Evolutionary conservation across 164 flowering plant species (phyloP), one percentile per base, ranked within the genome.

Genomic region (Vitis rotundifolia): DNA sequence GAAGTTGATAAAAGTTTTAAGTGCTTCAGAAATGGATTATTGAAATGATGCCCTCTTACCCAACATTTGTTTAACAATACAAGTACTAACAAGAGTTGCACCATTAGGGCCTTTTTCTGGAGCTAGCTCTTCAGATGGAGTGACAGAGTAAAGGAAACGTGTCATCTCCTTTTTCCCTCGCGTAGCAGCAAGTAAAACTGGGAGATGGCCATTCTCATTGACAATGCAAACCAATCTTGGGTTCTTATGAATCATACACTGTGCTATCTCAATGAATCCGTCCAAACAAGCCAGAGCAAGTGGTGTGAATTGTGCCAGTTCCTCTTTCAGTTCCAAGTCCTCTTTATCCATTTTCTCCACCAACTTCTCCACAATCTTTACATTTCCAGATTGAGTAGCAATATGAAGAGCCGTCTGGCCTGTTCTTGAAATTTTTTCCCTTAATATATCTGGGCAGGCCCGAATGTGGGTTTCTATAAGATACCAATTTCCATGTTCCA

Each of bases 351-450:
- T 47, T 15, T 7, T 12, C 9, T 44, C n/a, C 12, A 67, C 60
- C 37, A 67, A 56, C 16, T 67, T n/a, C 53, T 67, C 48, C 16
- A 58, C 62, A 19, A 67, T 37, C 8, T 48, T 2, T 8, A 28
- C n/a, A 22, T 67, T 57, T 3, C 59, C 68, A 11, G n/a, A 12
- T 10, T 15, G 9, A 3, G 16, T 14, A 0, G 68, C 68, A 51
- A 51, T 16, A 16, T 65, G 68, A 65, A 65, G 68, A 28, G 68
- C 58, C 2, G 52, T 64, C 37, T 26, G 48, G 8, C 28, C 31
- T 2, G 48, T 22, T 2, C 44, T 31, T 31, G 44, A 31, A 9
- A 53, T 28, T 65, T 14, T 28, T 12, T 3, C 58, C 8, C 18
- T 52, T 14, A 18, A n/a, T 52, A 58, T 44, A 51, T 26, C 44